Base-by-base conservation (phyloP, 805 yeast genomes). In the Alloascoidea africana region DNA sequence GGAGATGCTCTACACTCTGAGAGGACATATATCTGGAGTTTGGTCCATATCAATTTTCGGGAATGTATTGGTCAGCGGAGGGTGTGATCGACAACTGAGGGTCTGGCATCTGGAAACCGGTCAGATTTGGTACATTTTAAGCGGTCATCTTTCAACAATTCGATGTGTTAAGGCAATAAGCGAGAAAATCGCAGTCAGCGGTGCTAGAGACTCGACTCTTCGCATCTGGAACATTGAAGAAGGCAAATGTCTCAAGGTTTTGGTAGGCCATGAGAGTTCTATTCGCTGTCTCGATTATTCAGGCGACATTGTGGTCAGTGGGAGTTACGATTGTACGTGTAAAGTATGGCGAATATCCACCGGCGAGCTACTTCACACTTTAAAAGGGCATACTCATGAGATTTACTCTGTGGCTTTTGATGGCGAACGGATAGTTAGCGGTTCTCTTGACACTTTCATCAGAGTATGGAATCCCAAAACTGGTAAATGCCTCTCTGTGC, bases 1-100 rank as follows among this genome's bases (percentile, higher is more conserved):
- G 27, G 45, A 53, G 35, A 49, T 60, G 36, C 47, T 87, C n/a
- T 66, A 96, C 44, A 86, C 96, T 0, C 94, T 89, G 52, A 85
- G 84, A 59, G 98, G 98, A 3, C 98, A 91, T 54, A 85, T 91
- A 37, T 95, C 86, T 66, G 98, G 97, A 32, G 95, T 91, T 11
- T 89, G 97, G 96, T 87, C 94, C 18, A 78, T 91, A 42, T 80
- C 87, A 33, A 84, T 95, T 1, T 85, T 79, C 59, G 96, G 94
- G 33, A 74, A 86, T 51, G 79, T 89, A 48, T 70, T 89, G 45
- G 95, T 89, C 15, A 77, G 93, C 27, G 97, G 97, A 27, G 85
- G 94, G 14, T 96, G 97, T 46, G 98, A 89, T 59, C 71, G 96
- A 52, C 87, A 95, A 30, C 94, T 89, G 16, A 72, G 96, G 53